A percentile compares a stretch with the other conserved stretches of the same genome.
These are phyloP conservation scores for Gymnopus androsaceus DNA, from an alignment of 1,284 basidiomycete species.

Conservation along the genomic window DNA sequence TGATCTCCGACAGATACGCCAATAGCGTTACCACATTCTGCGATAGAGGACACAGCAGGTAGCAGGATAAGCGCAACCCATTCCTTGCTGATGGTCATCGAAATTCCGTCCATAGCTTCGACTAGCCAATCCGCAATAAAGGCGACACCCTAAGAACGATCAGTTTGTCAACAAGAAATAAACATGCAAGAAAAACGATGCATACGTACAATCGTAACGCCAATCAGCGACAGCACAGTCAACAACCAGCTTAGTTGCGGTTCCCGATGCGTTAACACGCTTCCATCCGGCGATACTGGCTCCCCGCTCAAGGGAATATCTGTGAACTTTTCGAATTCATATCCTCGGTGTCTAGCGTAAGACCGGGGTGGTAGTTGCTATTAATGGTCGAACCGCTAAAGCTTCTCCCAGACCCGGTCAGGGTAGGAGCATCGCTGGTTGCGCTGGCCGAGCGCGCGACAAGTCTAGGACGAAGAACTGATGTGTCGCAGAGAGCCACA, in stretches of 20 bases:
- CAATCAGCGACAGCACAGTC: slow-evolving; percentile 55
- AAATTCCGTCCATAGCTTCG: slow-evolving; percentile 72
- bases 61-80: slow-evolving; percentile 87
- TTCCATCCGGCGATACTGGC: slow-evolving; percentile 1
- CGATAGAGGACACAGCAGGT: slow-evolving; percentile 82
- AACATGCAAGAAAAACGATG: background rate
- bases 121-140: slow-evolving; percentile 85
- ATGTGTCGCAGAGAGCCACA: background rate
- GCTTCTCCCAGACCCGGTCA: slow-evolving; percentile 9
- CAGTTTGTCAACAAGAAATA: background rate
- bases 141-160: slow-evolving; percentile 52
- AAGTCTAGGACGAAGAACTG: background rate
- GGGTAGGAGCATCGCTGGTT: background rate
- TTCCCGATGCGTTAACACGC: slow-evolving; percentile 18
- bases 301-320: background rate
- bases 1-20: slow-evolving; percentile 85
- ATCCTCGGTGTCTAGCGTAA: slow-evolving; percentile 8
- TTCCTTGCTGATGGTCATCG: slow-evolving; percentile 64
- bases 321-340: slow-evolving; percentile 1
- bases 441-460: background rate
- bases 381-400: slow-evolving; percentile 17
- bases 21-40: slow-evolving; percentile 77
- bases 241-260: slow-evolving; percentile 65
- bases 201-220: slow-evolving; percentile 64
- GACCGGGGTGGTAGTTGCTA: slow-evolving; percentile 8